Base-by-base conservation (phyloP, 768 basidiomycete species). In the Lactarius trivialis region DNA sequence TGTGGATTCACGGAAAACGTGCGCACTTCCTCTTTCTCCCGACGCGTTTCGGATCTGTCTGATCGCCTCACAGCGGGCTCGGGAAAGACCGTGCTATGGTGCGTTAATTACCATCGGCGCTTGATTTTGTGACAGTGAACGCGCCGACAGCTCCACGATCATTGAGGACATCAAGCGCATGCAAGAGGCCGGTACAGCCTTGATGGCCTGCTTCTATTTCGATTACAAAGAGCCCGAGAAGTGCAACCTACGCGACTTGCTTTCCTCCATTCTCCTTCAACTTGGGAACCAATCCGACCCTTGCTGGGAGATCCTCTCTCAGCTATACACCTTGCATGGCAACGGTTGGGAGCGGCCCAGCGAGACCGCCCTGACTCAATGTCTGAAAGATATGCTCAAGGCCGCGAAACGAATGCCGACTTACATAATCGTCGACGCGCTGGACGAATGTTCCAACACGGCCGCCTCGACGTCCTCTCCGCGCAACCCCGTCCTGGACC, bases 401-500 rank as follows among this genome's bases (percentile, higher is more conserved):
- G 17, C 17, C 45, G 14, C 34, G 8, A 11, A 7, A 1, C 43
- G 45, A 7, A n/a, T 8, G 4, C 55, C 60, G 12, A 39, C 33
- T 19, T 56, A 56, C 32, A 39, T 61, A n/a, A 61, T 61, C 14
- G 24, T 61, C 9, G 60, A 61, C n/a, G 60, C 55, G 9, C 60
- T 61, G 8, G 60, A 61, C 19, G 60, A 61, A 34, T 56, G 54
- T 17, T 55, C 60, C 1, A 36, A 21, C 2, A 26, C 36, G 0
- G 55, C 60, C 17, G 32, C 26, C 12, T 48, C 45, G 24, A 45
- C 54, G 5, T 55, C 48, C 17, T 61, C 60, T n/a, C 54, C 54
- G 1, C 60, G 60, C 26, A 33, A 55, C 32, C 43, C 55, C 14
- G 60, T 61, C 8, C 32, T 61, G 14, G 21, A 39, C 0, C n/a